Percentiles rank a stretch among this genome's conserved stretches.
These are phyloP conservation scores for Aspergillus pseudoviridinutans DNA, from an alignment of 2,329 filamentous ascomycete species.

Conservation along the genomic window DNA sequence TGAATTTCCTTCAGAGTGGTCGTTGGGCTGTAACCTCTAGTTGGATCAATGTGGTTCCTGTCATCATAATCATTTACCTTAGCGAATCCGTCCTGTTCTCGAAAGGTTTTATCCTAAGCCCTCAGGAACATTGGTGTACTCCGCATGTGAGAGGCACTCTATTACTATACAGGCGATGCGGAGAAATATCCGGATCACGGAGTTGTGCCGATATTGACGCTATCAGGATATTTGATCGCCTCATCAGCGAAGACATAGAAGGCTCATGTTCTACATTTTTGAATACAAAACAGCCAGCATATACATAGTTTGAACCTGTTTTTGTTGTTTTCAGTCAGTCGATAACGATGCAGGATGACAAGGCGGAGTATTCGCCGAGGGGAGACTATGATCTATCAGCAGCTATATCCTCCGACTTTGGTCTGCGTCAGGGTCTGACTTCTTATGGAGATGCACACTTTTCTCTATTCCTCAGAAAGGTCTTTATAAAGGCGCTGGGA, in stretches of 20 bases:
- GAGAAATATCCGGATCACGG: slow-evolving; percentile 17
- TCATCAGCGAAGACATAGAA: not conserved
- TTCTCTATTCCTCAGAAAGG: slow-evolving; percentile 69
- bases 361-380: not conserved
- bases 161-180: slow-evolving; percentile 1
- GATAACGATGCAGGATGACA: not conserved
- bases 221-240: not conserved
- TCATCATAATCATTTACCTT: not conserved
- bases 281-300: not conserved
- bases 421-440: slow-evolving; percentile 61
- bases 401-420: slow-evolving; percentile 49
- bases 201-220: slow-evolving; percentile 8
- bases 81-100: no score
- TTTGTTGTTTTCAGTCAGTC: not conserved
- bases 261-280: not conserved
- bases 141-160: not conserved
- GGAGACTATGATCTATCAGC: slow-evolving; percentile 57
- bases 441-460: slow-evolving; percentile 72
- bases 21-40: not conserved
- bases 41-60: not conserved
- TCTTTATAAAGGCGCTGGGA: slow-evolving; percentile 72
- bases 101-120: not conserved
- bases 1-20: not conserved
- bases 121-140: not conserved
- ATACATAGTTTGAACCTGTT: not conserved